Evolutionary conservation across 2,329 filamentous ascomycete genomes (phyloP).

Genomic region (Neurospora sp.): DNA sequence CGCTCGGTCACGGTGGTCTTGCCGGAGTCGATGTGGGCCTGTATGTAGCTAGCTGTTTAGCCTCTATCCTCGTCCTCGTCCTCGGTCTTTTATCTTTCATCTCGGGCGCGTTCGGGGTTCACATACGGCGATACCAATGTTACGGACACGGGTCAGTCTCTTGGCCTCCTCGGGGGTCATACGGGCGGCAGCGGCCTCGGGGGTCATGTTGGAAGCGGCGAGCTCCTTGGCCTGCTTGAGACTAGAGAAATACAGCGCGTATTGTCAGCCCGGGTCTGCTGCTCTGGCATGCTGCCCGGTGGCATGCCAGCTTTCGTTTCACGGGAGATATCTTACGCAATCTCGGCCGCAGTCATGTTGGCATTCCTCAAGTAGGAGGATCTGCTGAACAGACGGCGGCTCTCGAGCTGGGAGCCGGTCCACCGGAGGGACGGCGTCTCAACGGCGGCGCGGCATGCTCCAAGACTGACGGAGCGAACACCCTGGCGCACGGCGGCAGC

Average conservation of each 20-base stretch:
- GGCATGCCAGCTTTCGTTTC: background rate
- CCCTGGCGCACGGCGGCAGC: conserved; percentile 24
- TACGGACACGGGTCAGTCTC: conserved; percentile 72
- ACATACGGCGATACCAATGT: conserved; percentile 92
- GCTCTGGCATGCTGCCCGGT: background rate
- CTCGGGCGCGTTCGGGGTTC: background rate
- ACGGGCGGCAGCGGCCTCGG: conserved; percentile 61
- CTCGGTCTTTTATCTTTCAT: background rate
- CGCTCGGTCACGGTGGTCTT: conserved; percentile 96
- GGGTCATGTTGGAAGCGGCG: conserved; percentile 37
- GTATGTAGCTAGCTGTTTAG: conserved; percentile 11
- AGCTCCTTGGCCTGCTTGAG: conserved; percentile 46
- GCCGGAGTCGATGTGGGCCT: conserved; percentile 97
- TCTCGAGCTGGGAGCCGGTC: conserved; percentile 23
- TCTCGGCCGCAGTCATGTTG: conserved; percentile 26
- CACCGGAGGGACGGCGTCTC: conserved; percentile 21
- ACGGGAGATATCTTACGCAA: conserved; percentile 25
- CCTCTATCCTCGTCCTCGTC: background rate
- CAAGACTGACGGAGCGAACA: conserved; percentile 24
- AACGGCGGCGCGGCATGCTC: conserved; percentile 19
- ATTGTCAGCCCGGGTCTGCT: background rate
- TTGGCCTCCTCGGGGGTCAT: conserved; percentile 70
- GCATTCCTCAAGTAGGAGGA: conserved; percentile 24
- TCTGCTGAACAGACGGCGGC: conserved; percentile 30
- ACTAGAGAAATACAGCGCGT: conserved; percentile 18